Percentiles rank a stretch among this genome's conserved stretches.
These are phyloP conservation scores for Thinopyrum elongatum DNA, from an alignment of 176 grass and related monocot genomes.

Conservation along the genomic window DNA sequence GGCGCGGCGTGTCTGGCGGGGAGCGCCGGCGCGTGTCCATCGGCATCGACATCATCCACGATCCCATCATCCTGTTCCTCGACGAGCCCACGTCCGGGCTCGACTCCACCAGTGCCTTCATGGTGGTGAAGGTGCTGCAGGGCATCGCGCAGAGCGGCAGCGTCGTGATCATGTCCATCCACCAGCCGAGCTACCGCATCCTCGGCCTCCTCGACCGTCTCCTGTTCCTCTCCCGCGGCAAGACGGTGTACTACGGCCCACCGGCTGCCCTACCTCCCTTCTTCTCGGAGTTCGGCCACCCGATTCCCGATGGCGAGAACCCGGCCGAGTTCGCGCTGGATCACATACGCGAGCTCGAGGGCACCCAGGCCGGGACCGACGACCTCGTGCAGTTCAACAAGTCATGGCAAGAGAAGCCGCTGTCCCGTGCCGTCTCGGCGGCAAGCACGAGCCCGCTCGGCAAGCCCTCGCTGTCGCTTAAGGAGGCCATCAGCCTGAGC, in stretches of 20 bases:
- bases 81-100: conserved; percentile 87
- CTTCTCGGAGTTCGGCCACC: conserved; percentile 60
- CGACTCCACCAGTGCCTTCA: conserved; percentile 79
- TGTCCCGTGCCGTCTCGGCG: neutral
- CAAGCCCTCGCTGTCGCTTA: conserved; percentile 19
- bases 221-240: conserved; percentile 62
- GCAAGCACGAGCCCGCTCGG: neutral
- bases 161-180: conserved; percentile 74
- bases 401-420: conserved; percentile 28
- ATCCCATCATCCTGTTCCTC: conserved; percentile 82
- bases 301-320: conserved; percentile 78
- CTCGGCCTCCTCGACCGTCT: conserved; percentile 59
- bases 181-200: conserved; percentile 84
- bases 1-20: conserved; percentile 75
- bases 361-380: conserved; percentile 19
- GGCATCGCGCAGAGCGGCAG: conserved; percentile 75
- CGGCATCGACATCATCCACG: conserved; percentile 81
- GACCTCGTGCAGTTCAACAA: conserved; percentile 44
- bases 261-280: conserved; percentile 41
- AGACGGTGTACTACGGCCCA: conserved; percentile 70
- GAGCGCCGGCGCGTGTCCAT: conserved; percentile 82
- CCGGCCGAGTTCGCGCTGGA: conserved; percentile 82
- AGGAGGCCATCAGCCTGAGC: conserved; percentile 50
- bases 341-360: conserved; percentile 58
- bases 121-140: conserved; percentile 76